These are phyloP conservation scores for Dalbergia cochinchinensis DNA, from an alignment of 306 rosid genomes.

Conservation along the genomic window DNA sequence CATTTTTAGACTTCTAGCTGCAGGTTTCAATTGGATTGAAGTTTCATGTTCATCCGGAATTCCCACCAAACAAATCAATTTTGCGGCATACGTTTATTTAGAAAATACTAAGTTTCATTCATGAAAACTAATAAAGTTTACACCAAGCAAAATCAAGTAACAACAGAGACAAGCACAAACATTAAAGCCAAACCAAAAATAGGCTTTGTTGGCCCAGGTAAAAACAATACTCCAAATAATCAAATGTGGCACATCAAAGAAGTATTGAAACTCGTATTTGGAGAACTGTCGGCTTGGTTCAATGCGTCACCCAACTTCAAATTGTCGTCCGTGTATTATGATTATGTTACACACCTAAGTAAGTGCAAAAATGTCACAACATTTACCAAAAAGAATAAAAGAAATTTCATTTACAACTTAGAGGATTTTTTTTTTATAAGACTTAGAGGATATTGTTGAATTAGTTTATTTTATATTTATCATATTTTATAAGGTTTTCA, in stretches of 20 bases:
- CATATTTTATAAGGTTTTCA: no score
- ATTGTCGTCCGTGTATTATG: no score
- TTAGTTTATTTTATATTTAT: no score
- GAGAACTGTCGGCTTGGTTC: neutral
- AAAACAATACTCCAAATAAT: neutral
- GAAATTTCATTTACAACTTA: no score
- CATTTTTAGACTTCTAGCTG: neutral
- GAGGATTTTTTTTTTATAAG: no score
- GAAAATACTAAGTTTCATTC: neutral
- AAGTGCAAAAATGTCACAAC: no score
- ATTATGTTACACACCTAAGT: no score
- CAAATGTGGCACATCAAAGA: neutral
- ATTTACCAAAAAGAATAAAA: no score
- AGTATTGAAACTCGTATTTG: neutral
- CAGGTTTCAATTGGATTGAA: neutral
- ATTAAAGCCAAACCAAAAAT: neutral
- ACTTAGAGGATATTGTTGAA: no score
- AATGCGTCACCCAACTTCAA: neutral
- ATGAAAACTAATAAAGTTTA: neutral
- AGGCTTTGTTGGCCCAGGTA: neutral
- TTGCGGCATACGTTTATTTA: neutral
- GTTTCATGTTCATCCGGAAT: neutral
- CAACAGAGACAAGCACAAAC: neutral
- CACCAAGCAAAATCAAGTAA: neutral
- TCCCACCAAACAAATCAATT: neutral